Evolutionary conservation across 1,284 basidiomycete species (phyloP).

Genomic region (Amylostereum areolatum): DNA sequence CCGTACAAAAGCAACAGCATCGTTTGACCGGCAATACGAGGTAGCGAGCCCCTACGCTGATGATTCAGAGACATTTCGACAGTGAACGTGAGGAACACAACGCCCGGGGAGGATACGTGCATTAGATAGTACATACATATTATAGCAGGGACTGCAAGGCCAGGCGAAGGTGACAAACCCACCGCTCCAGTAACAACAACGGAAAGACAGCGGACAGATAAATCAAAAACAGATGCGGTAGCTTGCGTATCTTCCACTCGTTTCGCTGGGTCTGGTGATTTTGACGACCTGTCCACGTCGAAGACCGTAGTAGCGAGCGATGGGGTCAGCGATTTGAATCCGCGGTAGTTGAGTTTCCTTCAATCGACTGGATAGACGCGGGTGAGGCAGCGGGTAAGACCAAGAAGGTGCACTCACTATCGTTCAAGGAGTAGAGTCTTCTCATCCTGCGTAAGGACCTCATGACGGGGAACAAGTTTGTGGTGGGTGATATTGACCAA

Average conservation of each 20-base stretch:
- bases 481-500: slow-evolving; percentile 98
- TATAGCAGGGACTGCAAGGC: no score
- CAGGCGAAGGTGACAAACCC: no score
- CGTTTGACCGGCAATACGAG: no score
- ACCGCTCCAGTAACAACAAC: background rate
- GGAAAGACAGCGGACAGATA: slow-evolving; percentile 1
- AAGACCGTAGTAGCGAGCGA: slow-evolving; percentile 96
- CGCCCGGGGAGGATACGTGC: no score
- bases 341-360: slow-evolving; percentile 98
- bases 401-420: slow-evolving; percentile 62
- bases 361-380: slow-evolving; percentile 61
- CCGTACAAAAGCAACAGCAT: no score
- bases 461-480: slow-evolving; percentile 90
- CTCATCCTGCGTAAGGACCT: slow-evolving; percentile 82
- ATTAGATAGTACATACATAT: no score
- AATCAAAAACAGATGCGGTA: slow-evolving; percentile 82
- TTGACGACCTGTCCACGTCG: slow-evolving; percentile 96
- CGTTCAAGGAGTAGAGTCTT: slow-evolving; percentile 85
- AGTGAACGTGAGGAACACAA: no score
- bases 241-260: slow-evolving; percentile 90
- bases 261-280: slow-evolving; percentile 96
- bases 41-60: no score
- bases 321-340: slow-evolving; percentile 94
- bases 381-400: slow-evolving; percentile 8
- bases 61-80: no score